Evolutionary conservation across 1,139 yeast genomes (phyloP).

Genomic region (Diutina catenulata): DNA sequence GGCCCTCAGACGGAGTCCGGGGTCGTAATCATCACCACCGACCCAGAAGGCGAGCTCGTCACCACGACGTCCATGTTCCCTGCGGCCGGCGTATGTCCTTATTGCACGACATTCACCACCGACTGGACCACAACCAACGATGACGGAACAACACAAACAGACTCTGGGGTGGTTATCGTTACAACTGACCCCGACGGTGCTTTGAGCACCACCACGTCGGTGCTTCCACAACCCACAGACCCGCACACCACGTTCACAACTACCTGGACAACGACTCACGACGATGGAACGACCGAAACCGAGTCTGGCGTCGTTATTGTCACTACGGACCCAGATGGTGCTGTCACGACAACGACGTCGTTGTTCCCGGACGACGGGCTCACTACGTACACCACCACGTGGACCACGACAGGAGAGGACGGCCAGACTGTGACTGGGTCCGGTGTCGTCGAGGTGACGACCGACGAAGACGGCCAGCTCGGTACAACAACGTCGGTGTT

Average conservation of each 20-base stretch:
- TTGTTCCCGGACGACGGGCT: no score
- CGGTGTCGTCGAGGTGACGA: neutral
- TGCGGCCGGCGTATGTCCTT: neutral
- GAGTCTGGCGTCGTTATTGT: neutral
- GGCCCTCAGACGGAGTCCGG: neutral
- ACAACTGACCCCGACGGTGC: neutral
- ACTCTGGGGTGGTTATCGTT: conserved; percentile 1
- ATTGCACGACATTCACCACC: conserved; percentile 1
- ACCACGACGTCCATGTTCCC: neutral
- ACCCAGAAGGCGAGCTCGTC: neutral
- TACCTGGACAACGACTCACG: neutral
- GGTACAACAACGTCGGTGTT: neutral
- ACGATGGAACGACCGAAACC: neutral
- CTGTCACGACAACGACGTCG: neutral
- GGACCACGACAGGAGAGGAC: neutral
- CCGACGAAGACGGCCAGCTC: neutral
- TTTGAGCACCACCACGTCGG: neutral
- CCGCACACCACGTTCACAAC: neutral
- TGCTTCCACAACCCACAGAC: no score
- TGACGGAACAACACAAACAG: neutral
- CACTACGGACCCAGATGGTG: neutral
- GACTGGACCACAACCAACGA: neutral
- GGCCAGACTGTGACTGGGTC: neutral
- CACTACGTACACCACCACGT: neutral
- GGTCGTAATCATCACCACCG: conserved; percentile 2